These are phyloP conservation scores for Backusella parvicylindrica DNA, from an alignment of 192 early-diverging fungal species.

Conservation along the genomic window DNA sequence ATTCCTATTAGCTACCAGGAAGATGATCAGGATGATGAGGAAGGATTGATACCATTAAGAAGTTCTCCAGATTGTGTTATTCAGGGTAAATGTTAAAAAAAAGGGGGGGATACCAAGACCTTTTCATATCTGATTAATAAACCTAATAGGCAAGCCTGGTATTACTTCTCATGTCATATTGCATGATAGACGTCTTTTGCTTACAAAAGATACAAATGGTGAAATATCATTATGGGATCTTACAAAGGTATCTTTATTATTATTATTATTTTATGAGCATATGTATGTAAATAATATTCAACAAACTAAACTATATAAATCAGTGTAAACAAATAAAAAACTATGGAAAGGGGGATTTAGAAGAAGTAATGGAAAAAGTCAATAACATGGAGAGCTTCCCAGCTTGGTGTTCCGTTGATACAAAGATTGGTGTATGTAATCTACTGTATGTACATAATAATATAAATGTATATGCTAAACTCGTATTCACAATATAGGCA, in stretches of 20 bases:
- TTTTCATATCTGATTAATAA: not conserved
- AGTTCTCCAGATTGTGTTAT: slow-evolving; percentile 31
- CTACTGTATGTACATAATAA: not conserved
- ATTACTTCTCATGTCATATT: slow-evolving; percentile 64
- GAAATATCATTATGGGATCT: slow-evolving; percentile 91
- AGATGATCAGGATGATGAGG: slow-evolving; percentile 20
- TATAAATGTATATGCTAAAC: not conserved
- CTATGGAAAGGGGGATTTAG: slow-evolving; percentile 48
- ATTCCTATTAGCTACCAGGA: slow-evolving; percentile 35
- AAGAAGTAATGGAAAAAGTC: slow-evolving; percentile 50
- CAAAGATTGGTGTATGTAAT: slow-evolving; percentile 71
- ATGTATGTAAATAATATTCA: too few relatives aligned
- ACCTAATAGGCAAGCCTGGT: slow-evolving; percentile 44
- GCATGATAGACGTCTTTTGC: slow-evolving; percentile 80
- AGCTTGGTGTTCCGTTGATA: slow-evolving; percentile 93
- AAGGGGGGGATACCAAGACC: too few relatives aligned
- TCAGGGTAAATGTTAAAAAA: slow-evolving; percentile 28
- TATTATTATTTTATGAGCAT: too few relatives aligned
- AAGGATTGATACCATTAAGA: slow-evolving; percentile 27
- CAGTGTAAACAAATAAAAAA: slow-evolving; percentile 55
- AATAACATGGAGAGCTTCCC: slow-evolving; percentile 74
- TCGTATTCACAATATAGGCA: slow-evolving; percentile 29
- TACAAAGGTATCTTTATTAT: slow-evolving; percentile 11
- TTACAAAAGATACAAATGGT: slow-evolving; percentile 79
- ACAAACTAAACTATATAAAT: too few relatives aligned